These are phyloP conservation scores for Xylaria multiplex DNA, from an alignment of 2,329 filamentous ascomycete species.

Conservation along the genomic window DNA sequence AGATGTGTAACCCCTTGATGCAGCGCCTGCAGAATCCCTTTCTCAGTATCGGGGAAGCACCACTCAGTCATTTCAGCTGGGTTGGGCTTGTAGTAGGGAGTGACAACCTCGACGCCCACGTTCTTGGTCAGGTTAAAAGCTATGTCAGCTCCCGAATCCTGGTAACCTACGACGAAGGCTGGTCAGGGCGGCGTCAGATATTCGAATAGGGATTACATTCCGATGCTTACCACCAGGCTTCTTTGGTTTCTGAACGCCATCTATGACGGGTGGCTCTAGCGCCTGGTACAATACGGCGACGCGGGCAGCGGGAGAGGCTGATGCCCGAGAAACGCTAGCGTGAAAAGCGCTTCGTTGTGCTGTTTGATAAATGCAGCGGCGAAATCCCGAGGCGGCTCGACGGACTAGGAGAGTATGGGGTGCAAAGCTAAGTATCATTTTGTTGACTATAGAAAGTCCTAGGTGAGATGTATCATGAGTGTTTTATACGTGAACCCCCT, in stretches of 20 bases:
- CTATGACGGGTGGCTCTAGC: background rate
- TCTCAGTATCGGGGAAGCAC: constrained; percentile 57
- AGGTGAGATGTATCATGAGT: too few relatives aligned
- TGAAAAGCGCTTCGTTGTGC: too few relatives aligned
- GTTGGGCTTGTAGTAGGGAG: constrained; percentile 45
- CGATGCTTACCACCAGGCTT: constrained; percentile 2
- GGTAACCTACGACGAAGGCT: constrained; percentile 52
- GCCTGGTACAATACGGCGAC: constrained; percentile 10
- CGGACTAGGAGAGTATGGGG: too few relatives aligned
- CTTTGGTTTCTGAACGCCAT: constrained; percentile 8
- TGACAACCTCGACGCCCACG: constrained; percentile 49
- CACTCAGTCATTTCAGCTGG: constrained; percentile 50
- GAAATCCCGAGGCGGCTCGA: too few relatives aligned
- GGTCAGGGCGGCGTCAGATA: background rate
- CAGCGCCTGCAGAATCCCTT: constrained; percentile 54
- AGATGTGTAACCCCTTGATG: constrained; percentile 55
- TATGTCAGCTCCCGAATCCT: constrained; percentile 60
- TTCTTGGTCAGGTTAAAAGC: constrained; percentile 52
- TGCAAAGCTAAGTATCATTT: too few relatives aligned
- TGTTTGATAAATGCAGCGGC: too few relatives aligned
- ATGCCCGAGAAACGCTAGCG: too few relatives aligned
- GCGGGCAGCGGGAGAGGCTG: background rate
- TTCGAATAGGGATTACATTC: background rate
- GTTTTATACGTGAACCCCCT: too few relatives aligned
- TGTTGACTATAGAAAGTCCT: too few relatives aligned